Percentiles rank a stretch among this genome's conserved stretches.
These are phyloP conservation scores for Neonectria faginata DNA, from an alignment of 2,329 filamentous ascomycete species.

Conservation along the genomic window DNA sequence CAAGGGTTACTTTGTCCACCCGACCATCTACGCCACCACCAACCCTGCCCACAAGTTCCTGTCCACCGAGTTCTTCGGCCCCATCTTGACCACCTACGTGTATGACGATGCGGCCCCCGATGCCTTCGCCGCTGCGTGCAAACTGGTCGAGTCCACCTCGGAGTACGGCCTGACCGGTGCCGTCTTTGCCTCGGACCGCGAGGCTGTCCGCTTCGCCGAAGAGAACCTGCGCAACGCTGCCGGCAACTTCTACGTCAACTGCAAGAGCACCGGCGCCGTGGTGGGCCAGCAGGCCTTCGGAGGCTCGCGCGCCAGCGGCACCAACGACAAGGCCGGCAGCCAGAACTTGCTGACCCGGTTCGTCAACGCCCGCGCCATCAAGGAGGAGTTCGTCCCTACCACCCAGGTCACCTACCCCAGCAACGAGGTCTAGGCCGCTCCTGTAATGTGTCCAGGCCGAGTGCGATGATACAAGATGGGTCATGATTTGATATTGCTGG, in stretches of 20 bases:
- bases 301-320: slow-evolving; percentile 74
- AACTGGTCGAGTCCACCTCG: slow-evolving; percentile 75
- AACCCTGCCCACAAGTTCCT: slow-evolving; percentile 81
- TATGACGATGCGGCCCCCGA: slow-evolving; percentile 75
- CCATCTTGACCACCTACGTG: slow-evolving; percentile 78
- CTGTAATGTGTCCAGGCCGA: background rate
- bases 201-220: slow-evolving; percentile 75
- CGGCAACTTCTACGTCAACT: slow-evolving; percentile 89
- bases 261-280: slow-evolving; percentile 81
- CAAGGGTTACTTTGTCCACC: slow-evolving; percentile 85
- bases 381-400: slow-evolving; percentile 79
- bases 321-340: slow-evolving; percentile 80
- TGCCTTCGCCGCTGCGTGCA: slow-evolving; percentile 70
- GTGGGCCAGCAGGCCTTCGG: slow-evolving; percentile 81
- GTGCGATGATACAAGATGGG: slow-evolving; percentile 5
- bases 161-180: slow-evolving; percentile 84
- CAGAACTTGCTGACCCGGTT: slow-evolving; percentile 73
- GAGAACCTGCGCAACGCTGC: slow-evolving; percentile 78
- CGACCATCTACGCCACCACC: slow-evolving; percentile 82
- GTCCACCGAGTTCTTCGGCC: slow-evolving; percentile 84
- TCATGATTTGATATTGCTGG: slow-evolving; percentile 17
- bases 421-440: slow-evolving; percentile 67
- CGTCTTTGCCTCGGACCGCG: slow-evolving; percentile 78
- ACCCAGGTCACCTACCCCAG: slow-evolving; percentile 76
- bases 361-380: slow-evolving; percentile 74